Percentiles rank a stretch among this genome's conserved stretches.
Evolutionary conservation across 2,329 filamentous ascomycete genomes (phyloP).

Genomic region (Aspergillus sp.): DNA sequence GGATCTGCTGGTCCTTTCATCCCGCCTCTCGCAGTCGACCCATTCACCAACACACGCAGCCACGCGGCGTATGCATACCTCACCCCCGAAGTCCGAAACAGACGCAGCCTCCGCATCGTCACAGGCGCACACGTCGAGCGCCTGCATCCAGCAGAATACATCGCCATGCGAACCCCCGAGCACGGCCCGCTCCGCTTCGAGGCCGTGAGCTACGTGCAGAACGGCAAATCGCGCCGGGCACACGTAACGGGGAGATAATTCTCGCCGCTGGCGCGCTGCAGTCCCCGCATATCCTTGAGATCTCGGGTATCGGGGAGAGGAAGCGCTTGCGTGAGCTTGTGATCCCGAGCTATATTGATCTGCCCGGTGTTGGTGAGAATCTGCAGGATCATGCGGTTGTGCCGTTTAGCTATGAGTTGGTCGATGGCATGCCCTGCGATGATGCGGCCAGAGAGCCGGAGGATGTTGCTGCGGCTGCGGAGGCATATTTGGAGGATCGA

Average conservation of each 20-base stretch:
- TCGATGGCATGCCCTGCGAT: conserved; percentile 28
- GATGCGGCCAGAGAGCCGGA: conserved; percentile 28
- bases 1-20: conserved; percentile 22
- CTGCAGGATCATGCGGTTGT: conserved; percentile 52
- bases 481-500: conserved; percentile 29
- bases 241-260: conserved; percentile 56
- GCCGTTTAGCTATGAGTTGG: conserved; percentile 26
- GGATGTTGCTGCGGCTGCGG: conserved; percentile 25
- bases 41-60: conserved; percentile 20
- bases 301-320: conserved; percentile 63
- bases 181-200: conserved; percentile 12
- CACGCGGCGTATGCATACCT: conserved; percentile 24
- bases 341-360: conserved; percentile 50
- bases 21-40: conserved; percentile 21
- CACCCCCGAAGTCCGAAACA: conserved; percentile 37
- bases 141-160: conserved; percentile 31
- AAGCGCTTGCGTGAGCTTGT: conserved; percentile 47
- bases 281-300: conserved; percentile 62
- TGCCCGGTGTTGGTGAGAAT: conserved; percentile 54
- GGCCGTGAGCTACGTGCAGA: conserved; percentile 26
- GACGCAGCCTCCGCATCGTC: conserved; percentile 53
- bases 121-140: conserved; percentile 53
- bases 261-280: conserved; percentile 62
- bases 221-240: conserved; percentile 31
- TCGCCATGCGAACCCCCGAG: too few relatives aligned